A percentile compares a stretch with the other conserved stretches of the same genome.
Evolutionary conservation across 768 basidiomycete genomes (phyloP).

Genomic region (Mycena filopes): DNA sequence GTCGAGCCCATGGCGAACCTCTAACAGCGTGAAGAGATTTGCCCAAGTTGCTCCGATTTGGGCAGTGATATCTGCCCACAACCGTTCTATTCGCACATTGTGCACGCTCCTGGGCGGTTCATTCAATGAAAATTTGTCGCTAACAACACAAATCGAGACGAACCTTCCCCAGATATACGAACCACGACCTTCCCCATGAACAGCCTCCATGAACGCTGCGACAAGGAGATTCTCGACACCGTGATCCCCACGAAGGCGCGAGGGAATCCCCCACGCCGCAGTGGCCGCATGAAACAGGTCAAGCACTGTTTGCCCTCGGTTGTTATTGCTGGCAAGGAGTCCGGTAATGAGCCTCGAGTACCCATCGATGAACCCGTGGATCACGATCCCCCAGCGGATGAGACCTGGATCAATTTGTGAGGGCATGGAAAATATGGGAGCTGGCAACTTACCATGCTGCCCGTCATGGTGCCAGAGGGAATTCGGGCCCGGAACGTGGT

Average conservation of each 20-base stretch:
- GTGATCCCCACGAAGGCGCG: conserved; percentile 1
- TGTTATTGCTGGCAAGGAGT: conserved; percentile 20
- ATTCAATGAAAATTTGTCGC: too few species aligned
- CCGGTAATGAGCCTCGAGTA: conserved; percentile 19
- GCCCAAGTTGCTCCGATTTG: conserved; percentile 51
- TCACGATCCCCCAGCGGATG: conserved; percentile 22
- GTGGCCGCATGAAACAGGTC: neutral
- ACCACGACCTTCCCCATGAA: neutral
- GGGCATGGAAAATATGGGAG: neutral
- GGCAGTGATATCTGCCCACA: conserved; percentile 50
- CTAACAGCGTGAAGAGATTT: conserved; percentile 46
- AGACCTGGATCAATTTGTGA: conserved; percentile 3
- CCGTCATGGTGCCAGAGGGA: conserved; percentile 47
- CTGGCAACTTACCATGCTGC: conserved; percentile 13
- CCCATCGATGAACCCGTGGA: conserved; percentile 16
- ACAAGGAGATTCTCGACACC: conserved; percentile 8
- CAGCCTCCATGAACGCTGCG: conserved; percentile 9
- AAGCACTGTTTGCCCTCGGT: neutral
- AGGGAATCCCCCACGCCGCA: conserved; percentile 5
- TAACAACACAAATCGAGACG: conserved; percentile 17
- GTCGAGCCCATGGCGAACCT: conserved; percentile 43
- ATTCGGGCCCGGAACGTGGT: conserved; percentile 44
- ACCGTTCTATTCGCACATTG: conserved; percentile 50
- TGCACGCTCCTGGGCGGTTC: conserved; percentile 55
- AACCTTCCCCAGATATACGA: conserved; percentile 17